Evolutionary conservation across 2,329 filamentous ascomycete species (phyloP), one percentile per base, ranked within the genome.

Genomic region (Aureobasidium leucospermi): DNA sequence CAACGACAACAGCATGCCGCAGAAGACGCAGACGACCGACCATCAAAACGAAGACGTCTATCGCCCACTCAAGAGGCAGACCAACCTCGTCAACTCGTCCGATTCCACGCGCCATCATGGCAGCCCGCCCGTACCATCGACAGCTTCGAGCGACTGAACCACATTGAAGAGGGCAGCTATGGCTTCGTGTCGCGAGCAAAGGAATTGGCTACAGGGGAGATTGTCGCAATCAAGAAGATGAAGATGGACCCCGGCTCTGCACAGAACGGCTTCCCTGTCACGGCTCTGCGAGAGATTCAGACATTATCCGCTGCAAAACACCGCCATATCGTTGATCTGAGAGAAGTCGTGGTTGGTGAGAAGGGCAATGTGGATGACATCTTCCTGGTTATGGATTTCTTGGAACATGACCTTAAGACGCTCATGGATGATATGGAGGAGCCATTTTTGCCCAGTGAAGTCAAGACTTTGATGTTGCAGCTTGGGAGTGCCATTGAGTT

Each of bases 101-200:
- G 88, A 10, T 92, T 95, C 69, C 81, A 87, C 9, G 78, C 79
- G 13, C 81, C 82, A 9, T 73, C 77, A 65, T 96, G 91, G 85
- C 81, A 83, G 60, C 79, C 83, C 3, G 88, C 87, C 69, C 81
- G 88, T 62, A 89, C 89, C 70, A 87, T 96, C 29, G 88, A 93
- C 69, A 87, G 90, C 69, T 99, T 92, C 75, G 89, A 96, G 68
- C 88, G 89, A 66, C 79, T 99, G 60, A 99, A 99, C 73, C 89
- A 94, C 71, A 99, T 99, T 68, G 94, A 97, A 74, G 94, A 99
- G 76, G 94, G 94, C 38, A 91, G 91, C 8, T 99, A 99, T 73
- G 94, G 94, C 47, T 93, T 87, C 83, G 94, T 99, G 4, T 92
- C 92, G 58, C 82, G 94, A 60, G 94, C 91, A 11, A 86, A 81